Base-by-base conservation (phyloP, 352 stramenopile genomes). In the Blastocystis sp. region DNA sequence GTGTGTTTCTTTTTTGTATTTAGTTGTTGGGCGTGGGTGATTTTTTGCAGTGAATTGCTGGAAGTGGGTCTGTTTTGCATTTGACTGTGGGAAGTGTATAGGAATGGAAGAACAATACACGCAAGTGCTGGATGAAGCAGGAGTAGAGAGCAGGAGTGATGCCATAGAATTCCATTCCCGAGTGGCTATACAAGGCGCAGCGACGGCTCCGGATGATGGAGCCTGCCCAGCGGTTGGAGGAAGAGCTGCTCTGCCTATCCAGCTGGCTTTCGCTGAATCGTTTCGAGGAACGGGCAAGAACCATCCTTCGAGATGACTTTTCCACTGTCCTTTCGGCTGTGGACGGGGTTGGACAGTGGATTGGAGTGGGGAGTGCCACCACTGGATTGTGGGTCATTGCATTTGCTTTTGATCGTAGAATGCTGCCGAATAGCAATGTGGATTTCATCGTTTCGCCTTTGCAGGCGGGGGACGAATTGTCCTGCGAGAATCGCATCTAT, bases 401-500 rank as follows among this genome's bases (percentile, higher is more conserved):
- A 19, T 60, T 56, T 21, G 4, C n/a, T 7, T 28, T 67, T 10
- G 34, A 3, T n/a, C 19, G 17, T 84, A 84, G 74, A 59, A 48
- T 59, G 2, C 56, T 69, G 19, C 74, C 74, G 17, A 84, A 67
- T 84, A 84, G 74, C 69, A 38, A 84, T 69, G 74, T 84, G 10
- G 69, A 84, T 69, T 23, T 84, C n/a, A 7, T 84, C 21, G n/a
- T 74, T 43, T 19, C 19, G 5, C 2, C 34, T 17, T 45, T 11
- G 4, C 10, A 74, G 4, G 19, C 48, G 48, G 5, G 14, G 5
- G 5, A 7, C 5, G 5, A 17, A 14, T 7, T 17, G 14, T 7
- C 48, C 5, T 56, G 5, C 48, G 14, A 7, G 48, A 56, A 56
- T 56, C 5, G 5, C 5, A 7, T 84, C 34, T 23, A 59, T 60